Evolutionary conservation across 768 basidiomycete genomes (phyloP).

Genomic region (Stropharia rugosoannulata): DNA sequence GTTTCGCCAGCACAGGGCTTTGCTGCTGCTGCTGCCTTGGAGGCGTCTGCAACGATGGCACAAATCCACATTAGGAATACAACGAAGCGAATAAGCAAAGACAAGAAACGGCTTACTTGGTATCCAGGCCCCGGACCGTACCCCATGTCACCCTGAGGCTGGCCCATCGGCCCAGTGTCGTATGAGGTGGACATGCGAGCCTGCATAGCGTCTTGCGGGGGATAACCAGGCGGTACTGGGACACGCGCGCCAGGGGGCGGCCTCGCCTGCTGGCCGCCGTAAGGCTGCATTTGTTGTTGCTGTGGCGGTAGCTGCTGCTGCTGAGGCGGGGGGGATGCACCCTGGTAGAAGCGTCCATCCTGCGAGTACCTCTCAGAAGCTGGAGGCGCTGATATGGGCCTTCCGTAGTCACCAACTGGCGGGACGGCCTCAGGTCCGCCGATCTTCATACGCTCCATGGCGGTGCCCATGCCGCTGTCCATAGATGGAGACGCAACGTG

Average conservation of each 20-base stretch:
- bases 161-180: slow-evolving; percentile 22
- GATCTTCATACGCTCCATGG: slow-evolving; percentile 50
- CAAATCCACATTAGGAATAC: background rate
- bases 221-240: slow-evolving; percentile 44
- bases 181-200: slow-evolving; percentile 25
- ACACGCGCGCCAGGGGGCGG: slow-evolving; percentile 43
- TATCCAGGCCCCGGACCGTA: slow-evolving; percentile 38
- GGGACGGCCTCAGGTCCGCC: slow-evolving; percentile 34
- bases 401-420: slow-evolving; percentile 35
- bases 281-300: slow-evolving; percentile 28
- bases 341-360: slow-evolving; percentile 40
- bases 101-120: slow-evolving; percentile 17
- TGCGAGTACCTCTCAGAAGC: slow-evolving; percentile 38
- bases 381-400: slow-evolving; percentile 32
- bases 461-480: slow-evolving; percentile 25
- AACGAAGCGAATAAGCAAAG: background rate
- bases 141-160: slow-evolving; percentile 23
- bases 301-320: slow-evolving; percentile 18
- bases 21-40: slow-evolving; percentile 18
- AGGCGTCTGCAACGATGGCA: slow-evolving; percentile 10
- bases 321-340: slow-evolving; percentile 25
- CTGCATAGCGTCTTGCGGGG: slow-evolving; percentile 38
- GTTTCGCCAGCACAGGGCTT: slow-evolving; percentile 21
- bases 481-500: slow-evolving; percentile 32
- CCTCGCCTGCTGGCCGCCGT: slow-evolving; percentile 17